phyloP scores from a whole-genome alignment of 169 alveolate species.

The Plasmodium gonderi region DNA sequence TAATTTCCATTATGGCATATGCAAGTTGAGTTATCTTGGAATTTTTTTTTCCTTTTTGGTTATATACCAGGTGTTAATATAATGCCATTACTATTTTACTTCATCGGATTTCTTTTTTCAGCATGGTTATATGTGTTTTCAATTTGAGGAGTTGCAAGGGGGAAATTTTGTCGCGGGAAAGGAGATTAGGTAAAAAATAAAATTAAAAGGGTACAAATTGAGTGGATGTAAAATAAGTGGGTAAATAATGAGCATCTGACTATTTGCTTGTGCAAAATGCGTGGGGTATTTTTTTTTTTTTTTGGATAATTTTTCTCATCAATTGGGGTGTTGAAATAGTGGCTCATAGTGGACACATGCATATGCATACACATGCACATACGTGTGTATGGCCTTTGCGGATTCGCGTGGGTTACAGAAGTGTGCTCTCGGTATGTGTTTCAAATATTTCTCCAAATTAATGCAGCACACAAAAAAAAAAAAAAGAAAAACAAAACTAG shows the following conservation, averaged over 20 bases:
- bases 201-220: neutral
- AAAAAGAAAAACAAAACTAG: neutral
- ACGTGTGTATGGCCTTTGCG: no score
- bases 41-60: neutral
- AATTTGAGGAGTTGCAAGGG: neutral
- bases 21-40: neutral
- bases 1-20: neutral
- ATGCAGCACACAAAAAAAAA: neutral
- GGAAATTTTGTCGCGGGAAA: no score
- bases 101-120: neutral
- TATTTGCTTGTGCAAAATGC: no score
- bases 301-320: neutral
- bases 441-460: neutral
- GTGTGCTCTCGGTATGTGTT: neutral
- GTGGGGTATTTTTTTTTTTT: neutral
- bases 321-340: neutral
- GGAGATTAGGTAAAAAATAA: neutral
- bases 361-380: neutral
- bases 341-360: neutral
- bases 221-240: neutral
- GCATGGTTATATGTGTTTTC: neutral
- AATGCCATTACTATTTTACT: neutral
- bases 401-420: no score
- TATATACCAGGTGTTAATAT: neutral
- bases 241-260: no score